A percentile compares a stretch with the other conserved stretches of the same genome.
Evolutionary conservation across 2,329 filamentous ascomycete species (phyloP).

Genomic region (Daldinia eschscholtzii): DNA sequence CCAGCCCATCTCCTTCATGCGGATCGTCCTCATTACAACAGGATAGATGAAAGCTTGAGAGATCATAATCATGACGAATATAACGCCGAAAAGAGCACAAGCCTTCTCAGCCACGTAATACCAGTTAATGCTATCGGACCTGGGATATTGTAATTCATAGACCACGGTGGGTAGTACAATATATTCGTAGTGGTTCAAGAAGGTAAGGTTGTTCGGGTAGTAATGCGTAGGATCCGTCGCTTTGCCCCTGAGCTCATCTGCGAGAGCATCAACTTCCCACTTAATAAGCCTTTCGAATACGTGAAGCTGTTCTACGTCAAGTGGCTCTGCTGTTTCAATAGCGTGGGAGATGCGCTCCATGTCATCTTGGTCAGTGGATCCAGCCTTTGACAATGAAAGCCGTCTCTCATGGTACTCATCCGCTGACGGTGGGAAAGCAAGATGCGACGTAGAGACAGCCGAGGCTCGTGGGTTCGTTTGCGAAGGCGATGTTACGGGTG

Average conservation of each 20-base stretch:
- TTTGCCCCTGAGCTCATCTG: conserved; percentile 75
- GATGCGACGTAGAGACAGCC: conserved; percentile 61
- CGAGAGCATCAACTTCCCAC: conserved; percentile 73
- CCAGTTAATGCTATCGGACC: conserved; percentile 77
- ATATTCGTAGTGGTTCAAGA: conserved; percentile 77
- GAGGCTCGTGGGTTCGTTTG: conserved; percentile 57
- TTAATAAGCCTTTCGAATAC: conserved; percentile 75
- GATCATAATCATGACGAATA: conserved; percentile 83
- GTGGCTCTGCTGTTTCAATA: conserved; percentile 70
- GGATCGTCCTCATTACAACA: conserved; percentile 74
- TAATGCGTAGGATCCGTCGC: conserved; percentile 61
- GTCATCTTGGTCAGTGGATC: conserved; percentile 55
- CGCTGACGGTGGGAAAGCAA: conserved; percentile 58
- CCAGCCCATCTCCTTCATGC: conserved; percentile 75
- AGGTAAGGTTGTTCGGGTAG: conserved; percentile 78
- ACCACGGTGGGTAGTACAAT: conserved; percentile 81
- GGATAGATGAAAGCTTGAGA: conserved; percentile 83
- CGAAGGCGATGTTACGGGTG: conserved; percentile 60
- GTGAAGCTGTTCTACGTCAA: conserved; percentile 72
- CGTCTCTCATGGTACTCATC: conserved; percentile 58
- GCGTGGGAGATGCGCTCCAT: conserved; percentile 71
- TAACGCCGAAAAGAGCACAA: conserved; percentile 76
- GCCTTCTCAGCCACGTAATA: conserved; percentile 80
- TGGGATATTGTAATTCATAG: conserved; percentile 83
- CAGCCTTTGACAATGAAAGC: conserved; percentile 54